Evolutionary conservation across 371 early-diverging fungal species (phyloP).

Genomic region (Funneliformis caledonium): DNA sequence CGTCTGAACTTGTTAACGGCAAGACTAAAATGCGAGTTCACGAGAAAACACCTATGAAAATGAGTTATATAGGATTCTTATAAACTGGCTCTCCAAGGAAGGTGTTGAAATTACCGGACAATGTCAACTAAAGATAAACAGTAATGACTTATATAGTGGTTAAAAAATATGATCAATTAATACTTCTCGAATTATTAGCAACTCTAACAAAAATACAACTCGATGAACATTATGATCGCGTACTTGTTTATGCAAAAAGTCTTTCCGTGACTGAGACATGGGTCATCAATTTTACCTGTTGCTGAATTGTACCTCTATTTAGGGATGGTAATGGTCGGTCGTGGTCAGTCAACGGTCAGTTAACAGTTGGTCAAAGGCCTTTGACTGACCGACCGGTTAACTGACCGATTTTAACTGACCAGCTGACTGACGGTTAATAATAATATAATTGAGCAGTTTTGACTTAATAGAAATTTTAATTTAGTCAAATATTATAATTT

Average conservation of each 20-base stretch:
- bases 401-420: too few relatives aligned
- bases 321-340: too few relatives aligned
- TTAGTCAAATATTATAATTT: too few relatives aligned
- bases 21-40: constrained; percentile 10
- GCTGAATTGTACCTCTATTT: constrained; percentile 7
- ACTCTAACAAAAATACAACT: neutral
- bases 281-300: constrained; percentile 16
- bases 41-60: neutral
- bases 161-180: neutral
- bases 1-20: neutral
- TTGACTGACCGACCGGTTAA: too few relatives aligned
- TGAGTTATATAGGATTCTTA: constrained; percentile 1
- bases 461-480: too few relatives aligned
- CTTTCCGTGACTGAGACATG: constrained; percentile 9
- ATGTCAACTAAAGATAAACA: neutral
- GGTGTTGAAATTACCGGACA: neutral
- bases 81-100: constrained; percentile 8
- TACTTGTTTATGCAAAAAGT: constrained; percentile 16
- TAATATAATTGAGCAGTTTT: too few relatives aligned
- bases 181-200: constrained; percentile 31
- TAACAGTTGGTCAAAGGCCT: too few relatives aligned
- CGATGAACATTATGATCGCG: constrained; percentile 18
- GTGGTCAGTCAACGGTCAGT: too few relatives aligned
- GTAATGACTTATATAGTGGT: constrained; percentile 31
- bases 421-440: too few relatives aligned